phyloP scores from a whole-genome alignment of 352 stramenopile genomes.

The Phytophthora kernoviae region DNA sequence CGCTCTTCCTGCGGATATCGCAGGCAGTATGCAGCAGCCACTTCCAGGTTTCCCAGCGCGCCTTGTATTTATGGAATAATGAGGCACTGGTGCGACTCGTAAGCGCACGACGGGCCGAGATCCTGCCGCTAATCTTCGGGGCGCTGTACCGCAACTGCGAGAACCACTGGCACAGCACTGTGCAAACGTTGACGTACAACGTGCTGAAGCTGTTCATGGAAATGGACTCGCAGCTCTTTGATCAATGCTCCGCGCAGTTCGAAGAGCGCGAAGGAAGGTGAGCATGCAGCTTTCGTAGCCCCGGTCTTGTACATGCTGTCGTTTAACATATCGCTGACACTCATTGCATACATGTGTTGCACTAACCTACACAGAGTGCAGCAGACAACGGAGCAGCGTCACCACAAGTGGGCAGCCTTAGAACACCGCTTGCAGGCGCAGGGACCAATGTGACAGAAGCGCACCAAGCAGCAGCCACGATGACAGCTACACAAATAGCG shows the following conservation, averaged over 20 bases:
- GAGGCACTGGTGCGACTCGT: conserved; percentile 97
- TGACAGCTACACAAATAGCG: conserved; percentile 27
- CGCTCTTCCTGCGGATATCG: conserved; percentile 79
- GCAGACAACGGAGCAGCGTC: conserved; percentile 54
- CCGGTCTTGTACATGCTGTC: conserved; percentile 17
- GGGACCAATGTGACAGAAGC: conserved; percentile 26
- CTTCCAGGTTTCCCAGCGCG: conserved; percentile 96
- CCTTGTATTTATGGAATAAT: conserved; percentile 99
- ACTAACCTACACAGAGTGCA: conserved; percentile 19
- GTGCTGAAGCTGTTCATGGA: conserved; percentile 81
- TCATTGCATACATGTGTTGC: conserved; percentile 3
- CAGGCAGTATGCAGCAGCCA: conserved; percentile 93
- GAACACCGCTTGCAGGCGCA: conserved; percentile 51
- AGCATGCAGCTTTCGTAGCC: conserved; percentile 13
- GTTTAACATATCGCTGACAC: conserved; percentile 18
- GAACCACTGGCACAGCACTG: conserved; percentile 94
- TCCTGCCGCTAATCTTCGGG: conserved; percentile 96
- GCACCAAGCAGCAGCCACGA: conserved; percentile 5
- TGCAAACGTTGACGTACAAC: conserved; percentile 91
- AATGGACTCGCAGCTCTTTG: conserved; percentile 91
- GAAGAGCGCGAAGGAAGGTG: conserved; percentile 66
- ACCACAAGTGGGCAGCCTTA: conserved; percentile 54
- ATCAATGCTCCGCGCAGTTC: conserved; percentile 67
- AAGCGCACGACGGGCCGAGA: conserved; percentile 91
- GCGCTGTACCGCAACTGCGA: conserved; percentile 88